Evolutionary conservation across 306 rosid genomes (phyloP).

Genomic region (Rubus parviflorus): DNA sequence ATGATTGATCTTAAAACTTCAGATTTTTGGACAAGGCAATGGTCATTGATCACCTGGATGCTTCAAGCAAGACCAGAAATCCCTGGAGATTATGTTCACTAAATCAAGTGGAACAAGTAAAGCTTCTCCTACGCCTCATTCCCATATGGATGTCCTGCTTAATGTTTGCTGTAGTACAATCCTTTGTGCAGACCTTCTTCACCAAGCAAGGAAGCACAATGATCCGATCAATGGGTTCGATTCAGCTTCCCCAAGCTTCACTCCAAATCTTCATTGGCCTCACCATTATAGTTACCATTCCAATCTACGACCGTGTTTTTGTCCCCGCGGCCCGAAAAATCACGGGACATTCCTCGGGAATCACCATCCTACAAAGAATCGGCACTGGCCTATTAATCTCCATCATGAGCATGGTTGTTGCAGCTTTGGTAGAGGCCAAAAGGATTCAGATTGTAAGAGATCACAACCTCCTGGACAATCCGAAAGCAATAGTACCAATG

Average conservation of each 20-base stretch:
- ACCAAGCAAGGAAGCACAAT: constrained; percentile 69
- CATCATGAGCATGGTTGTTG: constrained; percentile 48
- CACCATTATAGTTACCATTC: constrained; percentile 40
- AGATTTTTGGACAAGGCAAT: constrained; percentile 69
- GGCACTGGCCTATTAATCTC: constrained; percentile 66
- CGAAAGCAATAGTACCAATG: constrained; percentile 53
- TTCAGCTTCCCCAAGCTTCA: constrained; percentile 63
- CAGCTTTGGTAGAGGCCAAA: constrained; percentile 58
- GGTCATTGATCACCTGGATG: constrained; percentile 48
- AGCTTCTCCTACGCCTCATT: constrained; percentile 54
- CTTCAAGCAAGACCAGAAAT: constrained; percentile 41
- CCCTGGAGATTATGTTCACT: constrained; percentile 75
- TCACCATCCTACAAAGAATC: constrained; percentile 62
- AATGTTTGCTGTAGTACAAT: constrained; percentile 60
- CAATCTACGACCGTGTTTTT: constrained; percentile 49
- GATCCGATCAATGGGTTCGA: constrained; percentile 49
- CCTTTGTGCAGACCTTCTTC: constrained; percentile 55
- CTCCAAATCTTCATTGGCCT: constrained; percentile 56
- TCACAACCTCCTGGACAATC: constrained; percentile 43
- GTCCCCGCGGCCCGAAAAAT: constrained; percentile 49
- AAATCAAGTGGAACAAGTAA: constrained; percentile 67
- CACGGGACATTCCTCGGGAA: constrained; percentile 54
- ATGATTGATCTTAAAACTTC: too few relatives aligned
- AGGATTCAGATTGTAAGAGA: constrained; percentile 47
- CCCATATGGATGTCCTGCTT: constrained; percentile 68